Evolutionary conservation across 208 protist genomes (phyloP).

Genomic region (Endotrypanum monterogeii): DNA sequence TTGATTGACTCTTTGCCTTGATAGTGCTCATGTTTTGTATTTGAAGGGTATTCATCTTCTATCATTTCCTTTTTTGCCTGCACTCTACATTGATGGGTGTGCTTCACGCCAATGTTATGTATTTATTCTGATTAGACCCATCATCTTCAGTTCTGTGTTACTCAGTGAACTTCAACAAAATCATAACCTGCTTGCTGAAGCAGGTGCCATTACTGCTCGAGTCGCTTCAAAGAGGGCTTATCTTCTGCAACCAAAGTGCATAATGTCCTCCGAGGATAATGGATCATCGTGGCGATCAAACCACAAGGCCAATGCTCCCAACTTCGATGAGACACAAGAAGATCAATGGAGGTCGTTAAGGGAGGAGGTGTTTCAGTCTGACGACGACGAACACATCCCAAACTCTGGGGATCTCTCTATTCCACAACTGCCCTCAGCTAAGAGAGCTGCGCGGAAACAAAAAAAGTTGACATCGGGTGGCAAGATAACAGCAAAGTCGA

Average conservation of each 20-base stretch:
- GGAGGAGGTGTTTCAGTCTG: constrained; percentile 51
- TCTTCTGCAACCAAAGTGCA: neutral
- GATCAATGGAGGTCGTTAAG: constrained; percentile 65
- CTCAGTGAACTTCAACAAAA: neutral
- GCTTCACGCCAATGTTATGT: too few species aligned
- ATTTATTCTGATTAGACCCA: too few species aligned
- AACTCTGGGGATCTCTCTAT: constrained; percentile 30
- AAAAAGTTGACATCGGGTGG: constrained; percentile 8
- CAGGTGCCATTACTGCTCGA: neutral
- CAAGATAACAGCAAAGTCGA: constrained; percentile 34
- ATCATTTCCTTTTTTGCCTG: neutral
- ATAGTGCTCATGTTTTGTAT: too few species aligned
- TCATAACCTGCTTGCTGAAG: neutral
- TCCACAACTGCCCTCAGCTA: constrained; percentile 39
- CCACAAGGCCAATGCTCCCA: constrained; percentile 15
- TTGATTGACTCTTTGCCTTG: too few species aligned
- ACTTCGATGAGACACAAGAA: constrained; percentile 44
- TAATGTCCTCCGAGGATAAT: constrained; percentile 17
- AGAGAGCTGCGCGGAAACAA: constrained; percentile 21
- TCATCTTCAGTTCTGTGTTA: neutral
- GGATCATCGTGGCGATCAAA: neutral
- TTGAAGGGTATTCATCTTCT: too few species aligned
- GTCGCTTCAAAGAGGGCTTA: neutral
- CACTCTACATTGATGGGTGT: too few species aligned
- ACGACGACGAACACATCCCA: constrained; percentile 42